Conservation (phyloP, 2,329 filamentous ascomycete genomes). For the Davidsoniella eucalypti region DNA sequence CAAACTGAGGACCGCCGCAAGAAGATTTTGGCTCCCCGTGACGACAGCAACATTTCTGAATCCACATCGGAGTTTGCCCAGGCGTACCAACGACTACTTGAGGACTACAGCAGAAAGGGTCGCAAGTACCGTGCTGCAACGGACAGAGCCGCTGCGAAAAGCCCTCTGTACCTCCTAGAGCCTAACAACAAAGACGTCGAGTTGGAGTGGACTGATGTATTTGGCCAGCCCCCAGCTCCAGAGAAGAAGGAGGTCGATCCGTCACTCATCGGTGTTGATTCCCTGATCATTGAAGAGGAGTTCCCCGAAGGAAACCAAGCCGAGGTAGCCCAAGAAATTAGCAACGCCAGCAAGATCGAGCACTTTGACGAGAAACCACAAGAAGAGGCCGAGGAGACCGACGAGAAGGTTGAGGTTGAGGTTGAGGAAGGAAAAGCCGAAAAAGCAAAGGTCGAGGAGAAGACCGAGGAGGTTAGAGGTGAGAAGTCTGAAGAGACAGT, state of each 20-base stretch:
- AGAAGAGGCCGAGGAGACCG: not conserved
- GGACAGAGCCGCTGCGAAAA: constrained; percentile 32
- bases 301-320: not conserved
- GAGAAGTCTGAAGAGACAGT: not conserved
- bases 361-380: not conserved
- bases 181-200: constrained; percentile 24
- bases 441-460: not conserved
- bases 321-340: not conserved
- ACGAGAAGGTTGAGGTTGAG: not conserved
- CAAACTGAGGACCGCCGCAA: constrained; percentile 39
- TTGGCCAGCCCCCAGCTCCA: constrained; percentile 14
- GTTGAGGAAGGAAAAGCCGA: not conserved
- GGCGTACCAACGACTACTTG: constrained; percentile 31
- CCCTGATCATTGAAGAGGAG: constrained; percentile 4
- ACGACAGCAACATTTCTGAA: constrained; percentile 14
- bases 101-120: constrained; percentile 35
- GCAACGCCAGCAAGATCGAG: not conserved
- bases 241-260: not conserved
- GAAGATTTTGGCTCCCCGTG: constrained; percentile 22
- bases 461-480: not conserved
- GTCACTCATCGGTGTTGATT: not conserved
- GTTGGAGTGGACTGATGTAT: constrained; percentile 22
- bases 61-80: constrained; percentile 24
- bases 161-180: constrained; percentile 27
- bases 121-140: constrained; percentile 38